These are phyloP conservation scores for Eimeria sp. DNA, from an alignment of 169 alveolate genomes.

Conservation along the genomic window DNA sequence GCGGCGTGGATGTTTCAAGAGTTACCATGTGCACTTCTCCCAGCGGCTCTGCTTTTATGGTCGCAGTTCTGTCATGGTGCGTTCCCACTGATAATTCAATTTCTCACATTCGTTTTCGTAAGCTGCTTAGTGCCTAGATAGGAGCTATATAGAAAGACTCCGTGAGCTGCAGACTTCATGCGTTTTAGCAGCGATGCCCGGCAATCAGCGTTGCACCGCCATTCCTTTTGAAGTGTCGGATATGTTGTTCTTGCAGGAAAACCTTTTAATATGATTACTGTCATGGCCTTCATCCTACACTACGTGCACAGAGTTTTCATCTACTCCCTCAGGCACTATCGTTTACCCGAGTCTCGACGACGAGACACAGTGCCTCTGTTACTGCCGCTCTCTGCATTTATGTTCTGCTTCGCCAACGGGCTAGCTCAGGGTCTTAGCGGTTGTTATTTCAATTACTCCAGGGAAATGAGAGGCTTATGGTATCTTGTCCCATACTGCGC, in stretches of 20 bases:
- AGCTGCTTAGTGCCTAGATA: too few relatives aligned
- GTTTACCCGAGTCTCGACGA: neutral
- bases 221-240: neutral
- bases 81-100: neutral
- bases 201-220: too few relatives aligned
- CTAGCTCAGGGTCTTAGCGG: conserved; percentile 38
- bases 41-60: conserved; percentile 16
- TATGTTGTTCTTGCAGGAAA: conserved; percentile 14
- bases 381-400: neutral
- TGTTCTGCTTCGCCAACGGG: conserved; percentile 27
- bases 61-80: conserved; percentile 28
- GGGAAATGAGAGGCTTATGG: conserved; percentile 30
- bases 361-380: conserved; percentile 18
- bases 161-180: too few relatives aligned
- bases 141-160: too few relatives aligned
- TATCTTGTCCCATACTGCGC: neutral
- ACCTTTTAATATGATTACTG: neutral
- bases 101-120: too few relatives aligned
- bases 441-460: conserved; percentile 4
- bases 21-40: conserved; percentile 44
- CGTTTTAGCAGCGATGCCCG: too few relatives aligned
- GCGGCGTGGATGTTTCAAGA: conserved; percentile 63
- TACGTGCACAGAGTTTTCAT: conserved; percentile 27
- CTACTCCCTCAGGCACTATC: conserved; percentile 36
- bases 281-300: conserved; percentile 46